Evolutionary conservation across 2,329 filamentous ascomycete species (phyloP), one percentile per base, ranked within the genome.

Genomic region (Neofusicoccum sp.): DNA sequence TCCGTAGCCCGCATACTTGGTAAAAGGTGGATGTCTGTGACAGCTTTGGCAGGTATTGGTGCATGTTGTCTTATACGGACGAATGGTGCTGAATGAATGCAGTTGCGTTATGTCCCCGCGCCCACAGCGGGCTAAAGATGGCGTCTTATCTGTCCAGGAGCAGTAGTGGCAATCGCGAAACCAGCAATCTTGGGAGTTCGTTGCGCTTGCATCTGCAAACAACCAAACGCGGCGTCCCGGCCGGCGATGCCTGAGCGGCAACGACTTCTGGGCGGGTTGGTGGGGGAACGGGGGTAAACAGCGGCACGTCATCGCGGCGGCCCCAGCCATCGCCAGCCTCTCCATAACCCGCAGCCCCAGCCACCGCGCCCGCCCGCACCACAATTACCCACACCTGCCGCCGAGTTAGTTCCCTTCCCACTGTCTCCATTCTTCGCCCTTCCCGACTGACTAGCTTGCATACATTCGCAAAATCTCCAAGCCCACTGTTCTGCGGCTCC

Each of bases 251-350:
- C 20, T 20, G 20, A 20, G 34, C 49, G 34, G 49, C 49, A 31
- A 54, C 36, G 49, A 54, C 34, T 41, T 54, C 30, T 20, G 7
- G 36, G 34, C 6, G 38, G 8, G 51, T 56, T 56, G 51, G 24
- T 14, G 51, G 20, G 51, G 51, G 11, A 43, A 56, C 51, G 36
- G 26, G n/a, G 3, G 51, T 56, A 56, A 56, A 56, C 51, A 56
- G 7, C 20, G 7, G 51, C 51, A 30, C 51, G 51, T 54, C 49
- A 54, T 43, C 20, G 5, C 20, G 33, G 4, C 33, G 28, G 34
- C 34, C 31, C 48, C 48, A 53, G 48, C 48, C 48, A 40, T 53
- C 33, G 16, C 51, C 51, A 56, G 51, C 51, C 51, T 43, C 51
- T n/a, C 51, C 7, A 56, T 56, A 56, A 43, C n/a, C 51, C 51